phyloP scores from a whole-genome alignment of 371 early-diverging fungal genomes.

The Thermomucor indicae-seudaticae region DNA sequence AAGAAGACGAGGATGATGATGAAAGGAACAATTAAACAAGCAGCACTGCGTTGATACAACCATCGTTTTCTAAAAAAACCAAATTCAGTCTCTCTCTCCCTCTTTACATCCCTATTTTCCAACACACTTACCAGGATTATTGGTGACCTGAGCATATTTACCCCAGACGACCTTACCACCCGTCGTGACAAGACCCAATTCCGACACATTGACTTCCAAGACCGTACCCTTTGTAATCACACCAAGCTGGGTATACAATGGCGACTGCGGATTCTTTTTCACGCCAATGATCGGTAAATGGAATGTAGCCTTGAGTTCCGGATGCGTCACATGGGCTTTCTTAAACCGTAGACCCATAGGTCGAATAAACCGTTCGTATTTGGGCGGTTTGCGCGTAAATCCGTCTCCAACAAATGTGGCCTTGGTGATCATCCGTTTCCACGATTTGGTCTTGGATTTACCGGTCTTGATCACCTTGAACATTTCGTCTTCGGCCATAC shows the following conservation, averaged over 20 bases:
- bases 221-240: slow-evolving; percentile 99
- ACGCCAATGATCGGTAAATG: slow-evolving; percentile 98
- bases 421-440: slow-evolving; percentile 99
- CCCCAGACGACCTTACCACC: slow-evolving; percentile 99
- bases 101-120: background rate
- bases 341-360: slow-evolving; percentile 99
- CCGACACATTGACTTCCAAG: slow-evolving; percentile 93
- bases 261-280: slow-evolving; percentile 99
- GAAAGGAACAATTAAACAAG: slow-evolving; percentile 65
- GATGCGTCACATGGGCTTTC: slow-evolving; percentile 99
- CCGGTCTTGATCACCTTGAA: slow-evolving; percentile 98
- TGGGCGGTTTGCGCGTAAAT: slow-evolving; percentile 99
- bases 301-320: slow-evolving; percentile 99
- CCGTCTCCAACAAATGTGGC: slow-evolving; percentile 99
- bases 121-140: slow-evolving; percentile 74
- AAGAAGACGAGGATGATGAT: background rate
- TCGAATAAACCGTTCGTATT: slow-evolving; percentile 99
- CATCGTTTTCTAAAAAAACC: slow-evolving; percentile 77
- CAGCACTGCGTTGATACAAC: slow-evolving; percentile 94
- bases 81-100: background rate
- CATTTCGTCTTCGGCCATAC: slow-evolving; percentile 99
- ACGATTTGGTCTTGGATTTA: slow-evolving; percentile 93
- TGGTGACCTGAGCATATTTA: slow-evolving; percentile 98
- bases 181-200: slow-evolving; percentile 98
- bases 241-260: slow-evolving; percentile 98